Base-by-base conservation (phyloP, 192 early-diverging fungal species). In the Coemansia sp. region DNA sequence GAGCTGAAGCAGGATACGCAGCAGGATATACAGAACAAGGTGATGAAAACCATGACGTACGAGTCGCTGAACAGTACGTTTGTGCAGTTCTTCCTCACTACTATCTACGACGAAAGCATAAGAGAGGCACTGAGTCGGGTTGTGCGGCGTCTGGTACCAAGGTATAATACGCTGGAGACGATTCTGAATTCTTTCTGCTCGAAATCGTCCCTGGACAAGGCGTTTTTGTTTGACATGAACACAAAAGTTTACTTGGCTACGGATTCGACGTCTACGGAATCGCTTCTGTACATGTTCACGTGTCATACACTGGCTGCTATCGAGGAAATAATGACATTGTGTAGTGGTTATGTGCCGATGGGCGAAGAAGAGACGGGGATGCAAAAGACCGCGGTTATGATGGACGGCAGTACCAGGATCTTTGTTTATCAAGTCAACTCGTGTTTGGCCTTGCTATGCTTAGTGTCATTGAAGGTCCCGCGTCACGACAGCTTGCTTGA, bases 1-100 rank as follows among this genome's bases (percentile, higher is more conserved):
- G 97, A 99, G 68, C 92, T 93, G 78, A 96, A 96, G 86, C 90
- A 94, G 90, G 94, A 99, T 74, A 96, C 92, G 30, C 93, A 96
- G 84, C 87, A 94, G 40, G 96, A 97, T 58, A 94, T 99, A 55
- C 94, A 98, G 69, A 94, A 94, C 67, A 84, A 92, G 26, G 93
- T 96, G 49, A 88, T 86, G 10, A 96, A 99, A 72, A 94, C 92
- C 64, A 86, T 99, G 44, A 84, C 84, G 10, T 92, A 93, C 68
- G 86, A 87, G 53, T 90, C 88, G 70, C 76, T 90, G 33, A 91
- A 97, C 79, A 87, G 88, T 59, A 86, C 95, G 33, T 88, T 89
- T 30, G 68, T 97, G 52, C 86, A 85, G 30, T 98, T 95, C 72
- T 90, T 96, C 69, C 83, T 96, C 61, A 99, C 97, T 0, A 91